A percentile compares a stretch with the other conserved stretches of the same genome.
These are phyloP conservation scores for Haplosporangium sp. DNA, from an alignment of 371 early-diverging fungal genomes.

Conservation along the genomic window DNA sequence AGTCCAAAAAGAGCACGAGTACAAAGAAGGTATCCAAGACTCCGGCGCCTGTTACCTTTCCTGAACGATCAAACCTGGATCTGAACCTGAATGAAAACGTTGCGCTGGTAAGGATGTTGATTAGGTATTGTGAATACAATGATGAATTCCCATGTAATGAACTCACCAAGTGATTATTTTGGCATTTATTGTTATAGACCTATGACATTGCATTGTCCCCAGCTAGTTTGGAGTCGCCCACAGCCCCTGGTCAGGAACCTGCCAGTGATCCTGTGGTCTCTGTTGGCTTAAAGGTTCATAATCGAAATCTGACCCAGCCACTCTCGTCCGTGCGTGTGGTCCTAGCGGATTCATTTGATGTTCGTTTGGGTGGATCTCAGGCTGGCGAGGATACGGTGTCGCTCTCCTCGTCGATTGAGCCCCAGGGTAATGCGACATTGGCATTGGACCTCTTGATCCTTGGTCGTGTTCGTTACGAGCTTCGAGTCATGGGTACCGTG, in stretches of 20 bases:
- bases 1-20: conserved; percentile 23
- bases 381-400: conserved; percentile 32
- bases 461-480: conserved; percentile 52
- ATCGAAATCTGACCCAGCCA: conserved; percentile 33
- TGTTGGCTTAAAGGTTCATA: conserved; percentile 31
- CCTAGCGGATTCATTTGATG: conserved; percentile 51
- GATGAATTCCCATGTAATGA: too few relatives aligned
- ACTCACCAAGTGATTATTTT: neutral
- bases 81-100: conserved; percentile 38
- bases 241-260: conserved; percentile 29
- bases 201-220: conserved; percentile 41
- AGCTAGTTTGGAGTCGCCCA: conserved; percentile 23
- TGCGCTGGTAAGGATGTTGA: conserved; percentile 36
- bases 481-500: conserved; percentile 48
- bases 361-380: conserved; percentile 45
- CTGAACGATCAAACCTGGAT: conserved; percentile 36
- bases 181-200: conserved; percentile 14
- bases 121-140: too few relatives aligned
- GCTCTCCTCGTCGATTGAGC: conserved; percentile 27
- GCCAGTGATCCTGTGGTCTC: conserved; percentile 34
- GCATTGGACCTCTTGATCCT: conserved; percentile 37
- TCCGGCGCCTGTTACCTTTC: conserved; percentile 33
- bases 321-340: conserved; percentile 22
- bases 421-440: conserved; percentile 30
- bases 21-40: conserved; percentile 37